Base-by-base conservation (phyloP, 495 filamentous ascomycete species). In the Neurospora intermedia region DNA sequence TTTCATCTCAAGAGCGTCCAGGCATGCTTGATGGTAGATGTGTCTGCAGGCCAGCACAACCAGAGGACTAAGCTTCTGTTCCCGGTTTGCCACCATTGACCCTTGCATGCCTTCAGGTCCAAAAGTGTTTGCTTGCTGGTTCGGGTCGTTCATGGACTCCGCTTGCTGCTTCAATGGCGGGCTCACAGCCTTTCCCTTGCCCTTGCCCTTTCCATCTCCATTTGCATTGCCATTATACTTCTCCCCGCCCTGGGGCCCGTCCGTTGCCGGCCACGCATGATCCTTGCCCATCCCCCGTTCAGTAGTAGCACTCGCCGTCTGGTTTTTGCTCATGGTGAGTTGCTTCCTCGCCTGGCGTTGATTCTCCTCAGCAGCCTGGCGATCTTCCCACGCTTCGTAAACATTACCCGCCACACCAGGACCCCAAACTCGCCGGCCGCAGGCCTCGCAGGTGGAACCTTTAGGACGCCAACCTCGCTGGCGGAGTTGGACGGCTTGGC, bases 401-500 rank as follows among this genome's bases (percentile, higher is more conserved):
- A 95, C 87, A 69, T 89, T 85, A 4, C 90, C 88, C 1, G 92
- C 91, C 20, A 92, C 92, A 3, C 94, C 94, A 3, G 93, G 93
- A 0, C 96, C 96, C 96, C 96, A 99, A 3, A 94, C 89, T 23
- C 94, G 85, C 74, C 88, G 88, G 39, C 90, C 90, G 72, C 96
- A 99, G 10, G 89, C 88, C 78, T 97, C 96, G 76, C 96, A 99
- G 0, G 91, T 90, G 71, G 94, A 93, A 2, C 92, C 91, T 31
- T 89, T 86, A 0, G 96, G 93, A 71, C 94, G 87, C 96, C 96
- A 99, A 13, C 96, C 96, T 31, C 90, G 87, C 79, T 94, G 91
- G n/a, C 95, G 87, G 11, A 94, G 87, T 18, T 86, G 85, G 15
- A 91, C 87, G 15, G 92, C 91, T 73, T 93, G 88, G 45, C 89